Conservation (phyloP, 129 eudicot species). For the Smallanthus sonchifolius region DNA sequence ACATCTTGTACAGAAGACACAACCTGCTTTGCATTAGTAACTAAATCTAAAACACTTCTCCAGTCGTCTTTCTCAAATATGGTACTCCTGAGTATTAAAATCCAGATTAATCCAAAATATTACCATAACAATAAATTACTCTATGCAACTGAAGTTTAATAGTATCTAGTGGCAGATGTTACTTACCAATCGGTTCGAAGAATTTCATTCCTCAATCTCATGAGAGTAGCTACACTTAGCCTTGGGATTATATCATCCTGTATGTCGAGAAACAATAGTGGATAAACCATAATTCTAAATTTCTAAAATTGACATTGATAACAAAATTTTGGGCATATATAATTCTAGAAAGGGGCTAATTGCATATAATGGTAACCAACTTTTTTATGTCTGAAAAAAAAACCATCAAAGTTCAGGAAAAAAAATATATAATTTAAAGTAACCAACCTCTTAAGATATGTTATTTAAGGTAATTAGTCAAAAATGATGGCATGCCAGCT, state of each 20-base stretch:
- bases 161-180: neutral
- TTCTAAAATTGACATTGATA: neutral
- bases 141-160: slow-evolving; percentile 2
- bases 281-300: neutral
- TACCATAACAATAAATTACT: neutral
- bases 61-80: slow-evolving; percentile 81
- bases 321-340: neutral
- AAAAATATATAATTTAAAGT: too few relatives aligned
- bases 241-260: slow-evolving; percentile 98
- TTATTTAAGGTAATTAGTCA: neutral
- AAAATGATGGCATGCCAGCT: neutral
- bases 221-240: slow-evolving; percentile 74
- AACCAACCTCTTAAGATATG: neutral
- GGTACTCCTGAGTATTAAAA: slow-evolving; percentile 48
- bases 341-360: neutral
- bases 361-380: neutral
- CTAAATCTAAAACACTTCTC: slow-evolving; percentile 62
- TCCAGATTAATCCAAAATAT: slow-evolving; percentile 6
- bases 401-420: neutral
- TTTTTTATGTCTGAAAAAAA: too few relatives aligned
- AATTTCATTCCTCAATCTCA: slow-evolving; percentile 92
- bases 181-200: slow-evolving; percentile 90
- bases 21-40: slow-evolving; percentile 85
- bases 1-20: slow-evolving; percentile 89
- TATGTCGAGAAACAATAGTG: neutral